A percentile compares a stretch with the other conserved stretches of the same genome.
Evolutionary conservation across 2,329 filamentous ascomycete genomes (phyloP).

Genomic region (Epichloe sibirici): DNA sequence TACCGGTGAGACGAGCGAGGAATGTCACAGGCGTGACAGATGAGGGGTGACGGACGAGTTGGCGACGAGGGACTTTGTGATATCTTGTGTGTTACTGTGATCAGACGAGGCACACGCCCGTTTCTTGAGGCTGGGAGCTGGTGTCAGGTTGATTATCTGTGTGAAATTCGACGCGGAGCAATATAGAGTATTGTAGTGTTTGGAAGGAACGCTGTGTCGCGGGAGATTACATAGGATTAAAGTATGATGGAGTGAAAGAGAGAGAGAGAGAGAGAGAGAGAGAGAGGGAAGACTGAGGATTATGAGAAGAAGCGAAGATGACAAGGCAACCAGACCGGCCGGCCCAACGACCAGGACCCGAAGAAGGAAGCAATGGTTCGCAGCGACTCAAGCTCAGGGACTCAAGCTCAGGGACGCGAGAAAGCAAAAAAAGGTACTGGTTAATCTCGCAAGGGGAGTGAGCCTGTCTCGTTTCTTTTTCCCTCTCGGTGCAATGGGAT

Average conservation of each 20-base stretch:
- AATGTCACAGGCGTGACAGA: slow-evolving; percentile 5
- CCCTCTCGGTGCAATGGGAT: slow-evolving; percentile 5
- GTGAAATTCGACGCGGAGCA: neutral
- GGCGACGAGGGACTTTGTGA: slow-evolving; percentile 1
- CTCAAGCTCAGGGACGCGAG: slow-evolving; percentile 1
- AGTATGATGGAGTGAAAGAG: neutral
- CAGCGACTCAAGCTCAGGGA: neutral
- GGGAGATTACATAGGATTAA: slow-evolving; percentile 5
- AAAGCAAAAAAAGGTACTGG: neutral
- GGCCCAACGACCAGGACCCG: neutral
- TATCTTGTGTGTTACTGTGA: slow-evolving; percentile 1
- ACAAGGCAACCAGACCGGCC: neutral
- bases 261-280: too few relatives aligned
- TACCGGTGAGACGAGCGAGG: slow-evolving; percentile 4
- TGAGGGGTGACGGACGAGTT: slow-evolving; percentile 7
- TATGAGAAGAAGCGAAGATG: slow-evolving; percentile 1
- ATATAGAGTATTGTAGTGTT: neutral
- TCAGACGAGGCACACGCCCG: neutral
- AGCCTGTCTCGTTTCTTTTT: slow-evolving; percentile 8
- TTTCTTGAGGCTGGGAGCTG: slow-evolving; percentile 3
- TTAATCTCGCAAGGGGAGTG: slow-evolving; percentile 1
- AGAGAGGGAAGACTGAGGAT: neutral
- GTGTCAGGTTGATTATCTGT: slow-evolving; percentile 2
- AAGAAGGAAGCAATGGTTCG: neutral
- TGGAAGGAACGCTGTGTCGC: slow-evolving; percentile 5